Base-by-base conservation (phyloP, 1,284 basidiomycete species). In the Acaromyces ingoldii region DNA sequence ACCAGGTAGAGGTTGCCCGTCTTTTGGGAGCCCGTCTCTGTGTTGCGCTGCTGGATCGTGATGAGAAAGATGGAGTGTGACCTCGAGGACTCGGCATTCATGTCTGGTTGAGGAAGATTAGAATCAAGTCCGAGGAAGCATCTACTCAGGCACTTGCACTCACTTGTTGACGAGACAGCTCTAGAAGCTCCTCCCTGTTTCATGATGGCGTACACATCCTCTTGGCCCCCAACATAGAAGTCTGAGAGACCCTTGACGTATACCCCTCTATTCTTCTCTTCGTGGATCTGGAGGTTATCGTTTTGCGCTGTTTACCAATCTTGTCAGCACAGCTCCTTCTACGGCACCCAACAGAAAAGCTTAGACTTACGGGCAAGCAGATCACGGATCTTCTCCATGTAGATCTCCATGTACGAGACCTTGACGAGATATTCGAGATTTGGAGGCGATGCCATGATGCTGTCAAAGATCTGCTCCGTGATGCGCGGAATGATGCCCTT, bases 371-470 rank as follows among this genome's bases (percentile, higher is more conserved):
- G 95, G 54, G 91, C 88, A 52, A 99, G 82, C 56, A 99, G 78
- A 81, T 99, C 95, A 54, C 93, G 84, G 67, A 99, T 92, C 63
- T 86, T 84, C 78, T 99, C 95, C 74, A 98, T 83, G 79, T 99
- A 99, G 63, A 99, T 98, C 77, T 99, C 95, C 91, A 99, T 96
- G 77, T 98, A 99, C 31, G 91, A 96, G 50, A 98, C 95, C 79
- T 99, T 99, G 77, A 99, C 95, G 53, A 97, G 84, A 77, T 98
- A 99, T 77, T 99, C 95, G 59, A 98, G 81, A 75, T 91, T 89
- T 36, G 89, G 83, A 67, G 97, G 93, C 51, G 92, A 95, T 66
- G 89, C 85, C 62, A 95, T 85, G 76, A 99, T 99, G 50, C 90
- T 91, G 60, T 91, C 88, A 76, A 99, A 99, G 76, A 99, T 97